A percentile compares a stretch with the other conserved stretches of the same genome.
Evolutionary conservation across 2,329 filamentous ascomycete genomes (phyloP).

Genomic region (Boeremia lycopersici): DNA sequence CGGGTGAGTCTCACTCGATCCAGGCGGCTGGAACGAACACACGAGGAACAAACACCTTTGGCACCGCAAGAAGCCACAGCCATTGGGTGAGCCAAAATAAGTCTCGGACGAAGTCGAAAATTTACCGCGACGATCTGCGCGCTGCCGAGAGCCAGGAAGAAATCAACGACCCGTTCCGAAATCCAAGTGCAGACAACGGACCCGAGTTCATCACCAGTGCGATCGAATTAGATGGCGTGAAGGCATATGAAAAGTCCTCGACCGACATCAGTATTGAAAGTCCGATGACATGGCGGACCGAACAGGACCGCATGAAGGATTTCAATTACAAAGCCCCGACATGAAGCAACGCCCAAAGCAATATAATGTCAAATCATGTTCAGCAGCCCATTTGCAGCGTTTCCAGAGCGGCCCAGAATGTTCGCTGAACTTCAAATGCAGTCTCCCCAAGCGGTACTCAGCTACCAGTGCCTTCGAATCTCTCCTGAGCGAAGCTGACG

Average conservation of each 20-base stretch:
- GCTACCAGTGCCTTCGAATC: slow-evolving; percentile 1
- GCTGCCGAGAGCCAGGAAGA: slow-evolving; percentile 32
- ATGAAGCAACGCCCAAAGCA: slow-evolving; percentile 12
- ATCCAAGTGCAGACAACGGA: slow-evolving; percentile 18
- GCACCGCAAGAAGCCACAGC: slow-evolving; percentile 8
- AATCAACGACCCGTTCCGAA: slow-evolving; percentile 25
- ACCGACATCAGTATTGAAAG: slow-evolving; percentile 18
- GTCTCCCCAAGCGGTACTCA: not conserved
- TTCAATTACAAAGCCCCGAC: slow-evolving; percentile 20
- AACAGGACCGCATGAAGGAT: slow-evolving; percentile 16
- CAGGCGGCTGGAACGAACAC: slow-evolving; percentile 8
- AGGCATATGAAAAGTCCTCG: slow-evolving; percentile 16
- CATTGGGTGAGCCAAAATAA: slow-evolving; percentile 22
- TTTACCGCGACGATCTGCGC: slow-evolving; percentile 20
- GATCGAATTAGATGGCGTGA: slow-evolving; percentile 31
- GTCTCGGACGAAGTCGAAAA: slow-evolving; percentile 17
- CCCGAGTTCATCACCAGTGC: slow-evolving; percentile 34
- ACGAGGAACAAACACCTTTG: slow-evolving; percentile 5
- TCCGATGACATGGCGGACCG: slow-evolving; percentile 20
- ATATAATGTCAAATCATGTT: slow-evolving; percentile 9
- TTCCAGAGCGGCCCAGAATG: slow-evolving; percentile 10
- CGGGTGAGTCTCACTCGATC: slow-evolving; percentile 16
- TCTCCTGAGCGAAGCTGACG: not conserved
- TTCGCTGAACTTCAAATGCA: slow-evolving; percentile 10
- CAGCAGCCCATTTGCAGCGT: slow-evolving; percentile 13